Evolutionary conservation across 768 basidiomycete genomes (phyloP).

Genomic region (Termitomyces sp.): DNA sequence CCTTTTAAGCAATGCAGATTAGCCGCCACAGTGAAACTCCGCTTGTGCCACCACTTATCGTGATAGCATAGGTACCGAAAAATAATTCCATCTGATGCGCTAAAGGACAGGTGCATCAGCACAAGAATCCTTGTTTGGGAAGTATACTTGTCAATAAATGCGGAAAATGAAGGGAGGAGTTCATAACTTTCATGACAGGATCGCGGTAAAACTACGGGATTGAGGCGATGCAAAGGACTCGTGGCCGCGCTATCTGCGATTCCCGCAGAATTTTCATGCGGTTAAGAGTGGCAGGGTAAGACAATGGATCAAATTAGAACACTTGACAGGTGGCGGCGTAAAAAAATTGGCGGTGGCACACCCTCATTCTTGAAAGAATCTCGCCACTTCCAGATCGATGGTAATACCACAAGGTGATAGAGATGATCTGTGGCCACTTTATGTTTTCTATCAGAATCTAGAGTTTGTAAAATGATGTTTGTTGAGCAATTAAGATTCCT

Average conservation of each 20-base stretch:
- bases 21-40: not conserved
- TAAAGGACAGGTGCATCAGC: too few relatives aligned
- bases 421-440: not conserved
- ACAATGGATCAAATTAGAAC: not conserved
- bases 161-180: not conserved
- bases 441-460: not conserved
- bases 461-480: not conserved
- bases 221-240: not conserved
- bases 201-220: not conserved
- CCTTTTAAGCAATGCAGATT: not conserved
- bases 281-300: not conserved
- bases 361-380: not conserved
- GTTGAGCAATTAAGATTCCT: not conserved
- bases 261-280: not conserved
- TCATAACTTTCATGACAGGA: not conserved
- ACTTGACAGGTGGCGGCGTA: not conserved
- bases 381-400: not conserved
- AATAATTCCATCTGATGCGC: not conserved
- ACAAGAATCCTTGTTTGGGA: not conserved
- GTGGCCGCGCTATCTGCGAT: too few relatives aligned
- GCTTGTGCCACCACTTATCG: not conserved
- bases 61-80: not conserved
- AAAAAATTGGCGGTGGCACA: not conserved
- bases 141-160: not conserved
- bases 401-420: not conserved